Evolutionary conservation across 441 rosid species (phyloP), one percentile per base, ranked within the genome.

Genomic region (Eutrema salsugineum): DNA sequence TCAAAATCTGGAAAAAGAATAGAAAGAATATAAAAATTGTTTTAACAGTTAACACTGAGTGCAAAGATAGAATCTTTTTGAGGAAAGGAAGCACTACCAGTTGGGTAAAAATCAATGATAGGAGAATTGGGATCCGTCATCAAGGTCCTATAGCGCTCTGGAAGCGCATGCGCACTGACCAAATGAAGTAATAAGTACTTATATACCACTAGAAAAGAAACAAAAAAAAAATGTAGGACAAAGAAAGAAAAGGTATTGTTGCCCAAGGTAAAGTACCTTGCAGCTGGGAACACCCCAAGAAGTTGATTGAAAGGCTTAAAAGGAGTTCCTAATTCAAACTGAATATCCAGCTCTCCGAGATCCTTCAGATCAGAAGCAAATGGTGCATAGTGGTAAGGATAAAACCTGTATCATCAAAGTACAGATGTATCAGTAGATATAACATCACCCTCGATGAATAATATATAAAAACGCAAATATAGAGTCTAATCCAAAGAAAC

Each of bases 331-430:
- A 88, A 60, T 58, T 93, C 90, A 83, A 88, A 96, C 30, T 65
- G 78, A 46, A 91, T 90, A 63, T 91, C 68, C 80, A 93, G 78
- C 82, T 90, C 81, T 62, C 78, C 91, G n/a, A 96, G 95, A 77
- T 83, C 87, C 76, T 83, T 96, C 47, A 95, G 88, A 87, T 95
- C 99, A 76, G 98, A 93, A 58, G 99, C 99, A 86, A 96, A 96
- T 60, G 99, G 99, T 35, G 99, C 99, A 85, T 96, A 96, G 65
- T 96, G 99, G 68, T 93, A 96, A 6, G 97, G 99, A 76, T 89
- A 96, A 81, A 89, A 96, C 99, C 99, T 96, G 90, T 46, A 83
- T 70, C 70, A 70, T 54, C 33, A 65, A 51, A 73, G 59, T 43
- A 66, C 42, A 54, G 19, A 4, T 51, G 46, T 33, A 69, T 69